These are phyloP conservation scores for Panaeolus papilionaceus DNA, from an alignment of 768 basidiomycete species.

Conservation along the genomic window DNA sequence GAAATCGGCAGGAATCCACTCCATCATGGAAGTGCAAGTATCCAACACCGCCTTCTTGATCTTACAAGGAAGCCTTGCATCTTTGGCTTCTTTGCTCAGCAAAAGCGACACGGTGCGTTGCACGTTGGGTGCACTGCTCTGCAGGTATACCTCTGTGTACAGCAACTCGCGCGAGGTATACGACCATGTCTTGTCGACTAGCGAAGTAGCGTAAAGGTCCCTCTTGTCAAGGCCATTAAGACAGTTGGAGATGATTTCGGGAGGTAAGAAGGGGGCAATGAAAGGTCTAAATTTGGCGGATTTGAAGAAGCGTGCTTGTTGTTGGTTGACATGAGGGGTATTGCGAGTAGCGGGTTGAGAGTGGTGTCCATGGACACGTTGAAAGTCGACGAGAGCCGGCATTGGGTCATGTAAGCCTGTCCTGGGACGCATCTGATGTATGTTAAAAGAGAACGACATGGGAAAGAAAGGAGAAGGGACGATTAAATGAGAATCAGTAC, in stretches of 20 bases:
- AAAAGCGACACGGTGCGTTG: background rate
- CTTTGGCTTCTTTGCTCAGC: background rate
- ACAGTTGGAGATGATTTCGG: background rate
- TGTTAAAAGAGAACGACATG: background rate
- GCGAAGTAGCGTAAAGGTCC: background rate
- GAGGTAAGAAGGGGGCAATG: background rate
- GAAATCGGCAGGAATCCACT: background rate
- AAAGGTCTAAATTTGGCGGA: background rate
- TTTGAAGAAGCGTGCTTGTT: no score
- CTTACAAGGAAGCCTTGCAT: background rate
- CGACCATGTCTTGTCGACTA: background rate
- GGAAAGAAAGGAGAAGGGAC: background rate
- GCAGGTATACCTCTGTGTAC: background rate
- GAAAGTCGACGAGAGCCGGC: background rate
- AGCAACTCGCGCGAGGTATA: background rate
- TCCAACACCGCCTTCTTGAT: slow-evolving; percentile 5
- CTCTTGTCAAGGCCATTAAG: background rate
- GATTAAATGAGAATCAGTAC: background rate
- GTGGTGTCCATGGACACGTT: background rate
- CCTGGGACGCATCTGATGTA: background rate
- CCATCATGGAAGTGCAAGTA: background rate
- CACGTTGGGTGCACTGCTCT: background rate
- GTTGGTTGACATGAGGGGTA: no score
- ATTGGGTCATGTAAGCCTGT: background rate
- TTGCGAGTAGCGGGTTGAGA: no score